Base-by-base conservation (phyloP, 2,329 filamentous ascomycete genomes). In the Arthrinium puccinioides region DNA sequence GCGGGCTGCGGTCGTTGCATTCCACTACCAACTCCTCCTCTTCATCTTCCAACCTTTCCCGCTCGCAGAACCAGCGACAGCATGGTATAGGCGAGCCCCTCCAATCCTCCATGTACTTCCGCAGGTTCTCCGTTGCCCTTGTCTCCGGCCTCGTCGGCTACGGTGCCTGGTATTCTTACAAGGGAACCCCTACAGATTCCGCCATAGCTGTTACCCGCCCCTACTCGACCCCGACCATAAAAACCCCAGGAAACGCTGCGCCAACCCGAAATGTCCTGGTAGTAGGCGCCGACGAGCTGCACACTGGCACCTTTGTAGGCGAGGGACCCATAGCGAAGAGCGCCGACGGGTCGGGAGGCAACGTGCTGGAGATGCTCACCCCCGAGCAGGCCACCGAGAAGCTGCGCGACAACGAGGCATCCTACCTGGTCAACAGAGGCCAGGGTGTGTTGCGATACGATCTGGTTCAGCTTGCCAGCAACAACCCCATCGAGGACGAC, bases 401-500 rank as follows among this genome's bases (percentile, higher is more conserved):
- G 67, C 67, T 98, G 52, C 76, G 92, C 49, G 82, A 84, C 57
- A 87, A 87, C 54, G 88, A 98, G 63, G 82, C 94, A 65, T 96
- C 89, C 21, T 97, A 89, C 62, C 69, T 88, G 9, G 87, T 98
- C 27, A 87, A 87, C 42, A 73, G 92, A 36, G 94, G 92, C 11
- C 77, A 87, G 57, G 92, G 92, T 25, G 90, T 98, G 26, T 82
- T 95, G 45, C 80, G 92, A 48, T 98, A 98, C 56, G 92, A 98
- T 61, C 70, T 96, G 8, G 88, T 92, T 18, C 92, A 98, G 61
- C 75, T 97, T 43, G 86, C 90, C 9, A 95, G 87, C 67, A 98
- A 98, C 60, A 87, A 94, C 51, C 92, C 92, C 0, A 98, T 98
- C 41, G 92, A 98, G 65, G 92, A 98, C 55, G 94, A 98, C 56